These are phyloP conservation scores for Crataegus laevigata DNA, from an alignment of 306 rosid genomes.

Conservation along the genomic window DNA sequence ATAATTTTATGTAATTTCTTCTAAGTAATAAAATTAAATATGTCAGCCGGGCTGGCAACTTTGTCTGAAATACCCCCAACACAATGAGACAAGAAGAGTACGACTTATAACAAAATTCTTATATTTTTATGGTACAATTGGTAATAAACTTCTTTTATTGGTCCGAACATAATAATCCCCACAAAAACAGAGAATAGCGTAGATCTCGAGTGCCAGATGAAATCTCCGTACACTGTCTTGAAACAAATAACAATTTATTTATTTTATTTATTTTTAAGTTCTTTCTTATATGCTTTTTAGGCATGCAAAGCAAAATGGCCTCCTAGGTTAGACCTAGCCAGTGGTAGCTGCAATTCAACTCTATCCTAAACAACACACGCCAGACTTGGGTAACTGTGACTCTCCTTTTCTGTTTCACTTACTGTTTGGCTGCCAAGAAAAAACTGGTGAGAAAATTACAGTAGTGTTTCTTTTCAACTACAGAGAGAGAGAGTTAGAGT, in stretches of 20 bases:
- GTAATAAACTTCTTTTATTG: background rate
- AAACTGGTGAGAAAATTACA: background rate
- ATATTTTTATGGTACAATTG: background rate
- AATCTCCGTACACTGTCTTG: slow-evolving; percentile 2
- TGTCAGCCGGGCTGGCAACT: background rate
- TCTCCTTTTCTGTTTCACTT: background rate
- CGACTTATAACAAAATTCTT: background rate
- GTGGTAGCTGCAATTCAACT: background rate
- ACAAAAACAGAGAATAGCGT: background rate
- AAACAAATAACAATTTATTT: background rate
- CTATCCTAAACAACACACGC: background rate
- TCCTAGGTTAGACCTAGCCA: background rate
- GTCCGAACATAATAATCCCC: slow-evolving; percentile 4
- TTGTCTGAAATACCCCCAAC: slow-evolving; percentile 8
- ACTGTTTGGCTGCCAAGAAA: slow-evolving; percentile 13
- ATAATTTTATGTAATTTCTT: too few relatives aligned
- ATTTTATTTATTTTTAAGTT: background rate
- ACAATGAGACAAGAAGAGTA: background rate
- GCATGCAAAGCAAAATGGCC: slow-evolving; percentile 11
- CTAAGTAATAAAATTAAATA: background rate
- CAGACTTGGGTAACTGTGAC: background rate
- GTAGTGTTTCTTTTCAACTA: background rate
- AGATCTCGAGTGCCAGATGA: slow-evolving; percentile 2
- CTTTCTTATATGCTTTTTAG: background rate
- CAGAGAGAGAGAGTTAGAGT: too few relatives aligned